A percentile compares a stretch with the other conserved stretches of the same genome.
These are phyloP conservation scores for Stemphylium beticola DNA, from an alignment of 2,329 filamentous ascomycete species.

Conservation along the genomic window DNA sequence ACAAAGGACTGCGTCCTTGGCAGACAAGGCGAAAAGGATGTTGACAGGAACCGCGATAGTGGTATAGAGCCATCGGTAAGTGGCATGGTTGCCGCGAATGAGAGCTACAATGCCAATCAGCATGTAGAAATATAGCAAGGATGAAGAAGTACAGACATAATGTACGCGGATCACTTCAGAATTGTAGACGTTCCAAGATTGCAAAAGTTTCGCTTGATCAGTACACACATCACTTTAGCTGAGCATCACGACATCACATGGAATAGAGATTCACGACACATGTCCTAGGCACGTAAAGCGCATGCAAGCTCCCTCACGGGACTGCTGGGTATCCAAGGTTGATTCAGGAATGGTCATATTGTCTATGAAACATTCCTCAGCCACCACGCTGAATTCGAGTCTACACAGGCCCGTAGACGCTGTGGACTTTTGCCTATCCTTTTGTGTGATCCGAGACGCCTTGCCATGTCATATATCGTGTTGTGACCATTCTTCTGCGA, in stretches of 20 bases:
- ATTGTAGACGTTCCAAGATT: no score
- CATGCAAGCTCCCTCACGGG: neutral
- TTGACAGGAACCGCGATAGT: no score
- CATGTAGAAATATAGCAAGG: no score
- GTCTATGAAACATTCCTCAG: conserved; percentile 57
- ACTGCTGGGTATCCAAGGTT: conserved; percentile 40
- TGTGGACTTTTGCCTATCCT: conserved; percentile 35
- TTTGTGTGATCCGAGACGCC: conserved; percentile 34
- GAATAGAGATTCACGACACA: neutral
- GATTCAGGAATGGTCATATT: conserved; percentile 60
- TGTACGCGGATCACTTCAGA: neutral
- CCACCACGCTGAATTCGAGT: conserved; percentile 55
- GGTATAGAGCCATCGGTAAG: no score
- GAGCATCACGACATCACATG: conserved; percentile 6
- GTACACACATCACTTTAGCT: neutral
- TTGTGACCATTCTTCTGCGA: conserved; percentile 68
- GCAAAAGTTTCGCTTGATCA: neutral
- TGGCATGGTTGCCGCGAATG: no score
- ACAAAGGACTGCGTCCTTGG: no score
- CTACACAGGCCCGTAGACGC: conserved; percentile 29
- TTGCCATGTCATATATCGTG: conserved; percentile 33
- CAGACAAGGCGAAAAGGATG: no score
- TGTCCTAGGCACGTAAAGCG: neutral
- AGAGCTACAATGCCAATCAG: no score
- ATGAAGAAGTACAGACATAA: neutral